Conservation (phyloP, 1,284 basidiomycete genomes). For the Tylopilus sp. region DNA sequence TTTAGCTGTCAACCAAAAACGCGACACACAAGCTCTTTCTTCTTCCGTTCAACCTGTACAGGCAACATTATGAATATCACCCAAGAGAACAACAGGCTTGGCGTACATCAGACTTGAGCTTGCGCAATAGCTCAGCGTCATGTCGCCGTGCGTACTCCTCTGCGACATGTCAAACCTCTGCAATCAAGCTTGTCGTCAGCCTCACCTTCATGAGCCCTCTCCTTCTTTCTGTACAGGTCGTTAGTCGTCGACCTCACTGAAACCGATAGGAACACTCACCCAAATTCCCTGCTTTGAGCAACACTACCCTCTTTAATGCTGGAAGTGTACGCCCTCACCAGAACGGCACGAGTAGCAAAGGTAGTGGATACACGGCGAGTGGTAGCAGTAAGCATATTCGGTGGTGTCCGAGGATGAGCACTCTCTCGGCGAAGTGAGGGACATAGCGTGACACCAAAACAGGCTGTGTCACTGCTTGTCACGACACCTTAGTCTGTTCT, state of each 20-base stretch:
- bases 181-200: neutral
- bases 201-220: constrained; percentile 68
- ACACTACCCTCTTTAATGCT: constrained; percentile 50
- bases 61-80: constrained; percentile 5
- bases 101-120: constrained; percentile 55
- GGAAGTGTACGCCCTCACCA: constrained; percentile 39
- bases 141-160: constrained; percentile 59
- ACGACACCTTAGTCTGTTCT: constrained; percentile 21
- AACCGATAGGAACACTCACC: constrained; percentile 31
- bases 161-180: constrained; percentile 25
- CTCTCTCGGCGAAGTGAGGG: neutral
- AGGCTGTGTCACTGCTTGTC: constrained; percentile 20
- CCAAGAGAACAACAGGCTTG: neutral
- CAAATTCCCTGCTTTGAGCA: constrained; percentile 55
- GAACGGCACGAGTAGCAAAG: constrained; percentile 19
- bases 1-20: constrained; percentile 7
- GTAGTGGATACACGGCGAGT: constrained; percentile 44
- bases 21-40: constrained; percentile 51
- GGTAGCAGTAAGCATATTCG: constrained; percentile 48
- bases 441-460: constrained; percentile 20
- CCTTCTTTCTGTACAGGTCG: constrained; percentile 54
- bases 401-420: neutral
- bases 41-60: constrained; percentile 53
- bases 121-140: constrained; percentile 53
- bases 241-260: neutral